Base-by-base conservation (phyloP, 495 filamentous ascomycete genomes). In the Cetradonia linearis region DNA sequence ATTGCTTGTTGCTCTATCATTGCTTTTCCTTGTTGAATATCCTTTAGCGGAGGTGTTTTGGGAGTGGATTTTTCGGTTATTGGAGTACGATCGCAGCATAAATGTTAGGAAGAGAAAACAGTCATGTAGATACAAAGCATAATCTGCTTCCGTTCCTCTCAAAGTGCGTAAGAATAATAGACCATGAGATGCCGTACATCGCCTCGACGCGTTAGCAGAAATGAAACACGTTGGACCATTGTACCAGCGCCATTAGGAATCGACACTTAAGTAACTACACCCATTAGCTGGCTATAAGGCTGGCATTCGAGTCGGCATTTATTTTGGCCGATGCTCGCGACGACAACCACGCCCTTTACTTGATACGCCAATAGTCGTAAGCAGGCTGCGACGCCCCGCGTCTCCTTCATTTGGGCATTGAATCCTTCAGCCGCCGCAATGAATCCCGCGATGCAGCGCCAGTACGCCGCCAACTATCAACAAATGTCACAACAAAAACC, bases 21-120 rank as follows among this genome's bases (percentile, higher is more conserved):
- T 14, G 49, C 7, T 47, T 48, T 36, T 40, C 7, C 13, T 61
- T 44, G 27, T 47, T 40, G 8, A 48, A 58, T 28, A 65, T 62
- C 46, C 10, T 46, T 65, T 55, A 65, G 63, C 63, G 63, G 55
- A 48, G 63, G 63, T 65, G 63, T 65, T 65, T 33, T 38, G 23
- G 63, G 59, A 49, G 55, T 55, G 52, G 37, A 27, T 61, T 25
- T n/a, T 40, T 48, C 13, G 1, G 18, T n/a, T 34, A 33, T 23
- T 31, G 16, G 33, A 18, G 23, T 5, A 40, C 28, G 37, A 38
- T 25, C 31, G 5, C 31, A 38, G 31, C 13, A 31, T 27, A 20
- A n/a, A 9, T 27, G 30, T 53, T 49, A 30, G 27, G 58, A n/a
- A 44, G 8, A 25, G 8, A 34, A 7, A 25, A 8, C 7, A 5